These are phyloP conservation scores for Lactarius evosmus DNA, from an alignment of 768 basidiomycete species.

Conservation along the genomic window DNA sequence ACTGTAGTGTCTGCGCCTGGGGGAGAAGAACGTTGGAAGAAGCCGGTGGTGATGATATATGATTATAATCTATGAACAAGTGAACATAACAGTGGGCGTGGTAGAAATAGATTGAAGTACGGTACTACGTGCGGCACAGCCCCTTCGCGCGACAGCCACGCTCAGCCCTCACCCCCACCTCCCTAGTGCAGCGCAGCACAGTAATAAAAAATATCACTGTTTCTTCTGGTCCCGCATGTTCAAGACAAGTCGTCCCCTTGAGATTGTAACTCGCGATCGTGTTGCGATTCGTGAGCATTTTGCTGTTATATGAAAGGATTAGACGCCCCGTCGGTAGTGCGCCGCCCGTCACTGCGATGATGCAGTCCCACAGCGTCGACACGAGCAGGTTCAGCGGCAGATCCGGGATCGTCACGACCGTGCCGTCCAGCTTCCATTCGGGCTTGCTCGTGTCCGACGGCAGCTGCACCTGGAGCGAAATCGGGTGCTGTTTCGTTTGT, in stretches of 20 bases:
- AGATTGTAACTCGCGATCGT: conserved; percentile 86
- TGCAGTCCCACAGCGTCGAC: conserved; percentile 86
- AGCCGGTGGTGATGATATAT: neutral
- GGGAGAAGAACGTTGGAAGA: neutral
- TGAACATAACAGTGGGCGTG: neutral
- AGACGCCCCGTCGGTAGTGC: conserved; percentile 78
- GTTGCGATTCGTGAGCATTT: conserved; percentile 83
- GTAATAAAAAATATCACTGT: conserved; percentile 39
- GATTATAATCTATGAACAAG: neutral
- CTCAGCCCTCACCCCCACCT: neutral
- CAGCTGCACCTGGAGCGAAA: conserved; percentile 80
- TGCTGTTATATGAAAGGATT: conserved; percentile 72
- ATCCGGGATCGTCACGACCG: conserved; percentile 71
- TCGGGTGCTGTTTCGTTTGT: conserved; percentile 61
- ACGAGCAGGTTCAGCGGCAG: conserved; percentile 82
- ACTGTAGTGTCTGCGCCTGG: neutral
- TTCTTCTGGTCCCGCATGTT: conserved; percentile 75
- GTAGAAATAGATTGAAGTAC: no score
- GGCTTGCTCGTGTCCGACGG: conserved; percentile 80
- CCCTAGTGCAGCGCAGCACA: no score
- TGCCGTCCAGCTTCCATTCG: conserved; percentile 91
- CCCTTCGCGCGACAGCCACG: neutral
- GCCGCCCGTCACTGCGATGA: conserved; percentile 74
- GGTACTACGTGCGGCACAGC: neutral
- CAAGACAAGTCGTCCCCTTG: conserved; percentile 81